These are phyloP conservation scores for Tricholoma bakamatsutake DNA, from an alignment of 768 basidiomycete genomes.

Conservation along the genomic window DNA sequence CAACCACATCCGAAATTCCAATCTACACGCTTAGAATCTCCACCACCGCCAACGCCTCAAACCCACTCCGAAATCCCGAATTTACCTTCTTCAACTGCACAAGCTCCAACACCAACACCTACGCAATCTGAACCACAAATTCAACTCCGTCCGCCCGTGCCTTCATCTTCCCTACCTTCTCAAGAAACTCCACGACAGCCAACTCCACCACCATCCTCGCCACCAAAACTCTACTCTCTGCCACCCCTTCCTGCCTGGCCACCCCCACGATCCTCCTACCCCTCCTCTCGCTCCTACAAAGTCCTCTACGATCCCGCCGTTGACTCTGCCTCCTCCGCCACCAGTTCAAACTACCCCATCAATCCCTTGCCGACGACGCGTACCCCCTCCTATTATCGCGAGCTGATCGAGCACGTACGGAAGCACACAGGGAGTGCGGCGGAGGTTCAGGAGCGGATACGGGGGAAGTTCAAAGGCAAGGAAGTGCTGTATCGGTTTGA, in stretches of 20 bases:
- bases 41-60: slow-evolving; percentile 33
- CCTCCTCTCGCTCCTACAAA: slow-evolving; percentile 44
- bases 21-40: slow-evolving; percentile 11
- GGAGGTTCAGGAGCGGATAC: slow-evolving; percentile 39
- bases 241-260: slow-evolving; percentile 50
- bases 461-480: slow-evolving; percentile 38
- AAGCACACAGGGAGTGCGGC: slow-evolving; percentile 22
- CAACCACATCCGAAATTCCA: slow-evolving; percentile 18
- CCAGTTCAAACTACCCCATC: slow-evolving; percentile 10
- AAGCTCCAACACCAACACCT: slow-evolving; percentile 3
- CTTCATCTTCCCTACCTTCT: slow-evolving; percentile 15
- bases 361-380: slow-evolving; percentile 10
- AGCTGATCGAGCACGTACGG: slow-evolving; percentile 35
- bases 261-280: slow-evolving; percentile 44
- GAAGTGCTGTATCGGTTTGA: slow-evolving; percentile 30
- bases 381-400: slow-evolving; percentile 25
- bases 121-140: neutral
- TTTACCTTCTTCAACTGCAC: slow-evolving; percentile 14
- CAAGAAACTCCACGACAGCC: slow-evolving; percentile 22
- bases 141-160: slow-evolving; percentile 7
- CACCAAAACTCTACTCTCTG: slow-evolving; percentile 23
- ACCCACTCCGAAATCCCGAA: neutral
- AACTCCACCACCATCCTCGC: slow-evolving; percentile 7
- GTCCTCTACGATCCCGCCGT: slow-evolving; percentile 57
- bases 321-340: slow-evolving; percentile 26